A percentile compares a stretch with the other conserved stretches of the same genome.
These are phyloP conservation scores for Curvularia spicifera DNA, from an alignment of 2,329 filamentous ascomycete genomes.

Conservation along the genomic window DNA sequence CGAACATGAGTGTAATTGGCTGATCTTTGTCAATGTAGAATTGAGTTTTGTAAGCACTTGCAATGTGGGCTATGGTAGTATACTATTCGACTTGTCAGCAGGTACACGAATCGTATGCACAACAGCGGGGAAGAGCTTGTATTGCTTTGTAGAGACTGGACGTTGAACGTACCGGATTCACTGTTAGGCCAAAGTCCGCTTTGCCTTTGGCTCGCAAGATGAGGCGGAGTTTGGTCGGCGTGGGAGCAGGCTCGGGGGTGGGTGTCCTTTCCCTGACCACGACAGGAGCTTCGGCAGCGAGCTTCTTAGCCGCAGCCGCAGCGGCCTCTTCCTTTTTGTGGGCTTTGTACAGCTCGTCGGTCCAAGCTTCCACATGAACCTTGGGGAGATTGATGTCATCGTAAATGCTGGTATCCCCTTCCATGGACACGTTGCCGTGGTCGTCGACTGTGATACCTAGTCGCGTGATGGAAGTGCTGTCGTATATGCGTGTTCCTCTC, in stretches of 20 bases:
- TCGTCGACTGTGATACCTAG: conserved; percentile 58
- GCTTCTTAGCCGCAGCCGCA: conserved; percentile 37
- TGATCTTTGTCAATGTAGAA: conserved; percentile 33
- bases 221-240: conserved; percentile 52
- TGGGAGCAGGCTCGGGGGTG: conserved; percentile 25
- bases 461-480: conserved; percentile 66
- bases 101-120: not conserved
- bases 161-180: conserved; percentile 52
- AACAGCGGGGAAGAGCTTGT: too few species aligned
- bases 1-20: conserved; percentile 46
- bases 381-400: conserved; percentile 58
- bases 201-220: conserved; percentile 60
- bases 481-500: conserved; percentile 74
- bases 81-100: conserved; percentile 30
- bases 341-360: conserved; percentile 65
- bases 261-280: conserved; percentile 25
- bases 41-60: conserved; percentile 37
- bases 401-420: conserved; percentile 57
- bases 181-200: conserved; percentile 59
- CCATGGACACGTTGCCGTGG: conserved; percentile 48
- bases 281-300: conserved; percentile 48
- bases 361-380: conserved; percentile 81
- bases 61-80: conserved; percentile 41
- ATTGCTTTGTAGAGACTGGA: not conserved
- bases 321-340: conserved; percentile 52